Percentiles rank a stretch among this genome's conserved stretches.
These are phyloP conservation scores for Penicillium sp. DNA, from an alignment of 2,329 filamentous ascomycete genomes.

Conservation along the genomic window DNA sequence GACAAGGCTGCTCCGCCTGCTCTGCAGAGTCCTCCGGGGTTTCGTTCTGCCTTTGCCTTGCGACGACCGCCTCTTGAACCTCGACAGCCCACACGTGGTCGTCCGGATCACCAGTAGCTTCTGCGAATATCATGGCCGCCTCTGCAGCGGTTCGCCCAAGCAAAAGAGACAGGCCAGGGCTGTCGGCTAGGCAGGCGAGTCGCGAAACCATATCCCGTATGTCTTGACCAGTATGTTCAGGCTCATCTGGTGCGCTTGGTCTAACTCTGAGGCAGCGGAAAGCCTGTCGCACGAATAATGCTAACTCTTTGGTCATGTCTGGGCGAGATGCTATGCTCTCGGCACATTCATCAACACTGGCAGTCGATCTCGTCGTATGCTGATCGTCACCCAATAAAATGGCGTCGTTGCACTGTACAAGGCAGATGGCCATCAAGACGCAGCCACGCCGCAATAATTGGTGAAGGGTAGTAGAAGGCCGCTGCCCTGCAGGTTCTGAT, in stretches of 20 bases:
- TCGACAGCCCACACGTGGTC: constrained; percentile 41
- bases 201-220: constrained; percentile 28
- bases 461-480: constrained; percentile 17
- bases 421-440: constrained; percentile 30
- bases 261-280: constrained; percentile 35
- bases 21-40: constrained; percentile 10
- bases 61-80: constrained; percentile 34
- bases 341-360: constrained; percentile 32
- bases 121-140: constrained; percentile 41
- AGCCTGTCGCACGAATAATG: constrained; percentile 34
- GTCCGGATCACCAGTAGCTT: constrained; percentile 35
- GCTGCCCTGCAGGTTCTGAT: neutral
- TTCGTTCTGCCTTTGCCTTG: constrained; percentile 16
- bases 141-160: constrained; percentile 39
- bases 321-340: constrained; percentile 28
- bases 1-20: constrained; percentile 13
- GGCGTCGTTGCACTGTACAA: constrained; percentile 29
- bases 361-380: constrained; percentile 15
- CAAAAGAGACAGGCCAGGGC: constrained; percentile 26
- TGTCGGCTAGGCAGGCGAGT: constrained; percentile 21
- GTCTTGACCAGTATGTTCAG: constrained; percentile 24
- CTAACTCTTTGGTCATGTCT: constrained; percentile 34
- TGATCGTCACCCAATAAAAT: constrained; percentile 9
- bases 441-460: constrained; percentile 34
- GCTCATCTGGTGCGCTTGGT: constrained; percentile 22